A percentile compares a stretch with the other conserved stretches of the same genome.
phyloP scores from a whole-genome alignment of 306 rosid species.

The Lupinus albus region DNA sequence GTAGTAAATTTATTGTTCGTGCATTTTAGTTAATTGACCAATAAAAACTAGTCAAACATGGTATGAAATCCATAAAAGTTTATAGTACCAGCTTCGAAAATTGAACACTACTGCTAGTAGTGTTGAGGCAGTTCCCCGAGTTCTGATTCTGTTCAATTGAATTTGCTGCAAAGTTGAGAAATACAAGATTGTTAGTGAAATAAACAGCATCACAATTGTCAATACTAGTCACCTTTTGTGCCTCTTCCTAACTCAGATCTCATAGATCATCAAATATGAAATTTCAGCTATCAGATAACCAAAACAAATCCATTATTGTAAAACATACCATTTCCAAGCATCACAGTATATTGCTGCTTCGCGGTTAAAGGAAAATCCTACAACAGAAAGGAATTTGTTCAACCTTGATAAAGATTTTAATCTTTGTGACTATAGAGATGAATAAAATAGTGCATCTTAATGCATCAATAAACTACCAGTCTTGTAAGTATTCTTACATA shows the following conservation, averaged over 20 bases:
- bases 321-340: constrained; percentile 47
- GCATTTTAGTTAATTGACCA: constrained; percentile 19
- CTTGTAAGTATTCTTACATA: constrained; percentile 4
- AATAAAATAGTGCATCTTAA: constrained; percentile 25
- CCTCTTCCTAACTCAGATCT: constrained; percentile 41
- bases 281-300: constrained; percentile 27
- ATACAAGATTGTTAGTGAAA: constrained; percentile 30
- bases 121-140: constrained; percentile 23
- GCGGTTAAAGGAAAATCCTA: constrained; percentile 44
- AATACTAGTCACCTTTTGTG: constrained; percentile 22
- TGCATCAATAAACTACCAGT: background rate
- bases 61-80: constrained; percentile 1
- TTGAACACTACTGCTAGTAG: constrained; percentile 25
- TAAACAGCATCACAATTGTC: constrained; percentile 28
- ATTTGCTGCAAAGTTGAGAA: constrained; percentile 37
- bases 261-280: constrained; percentile 31
- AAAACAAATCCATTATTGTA: constrained; percentile 31
- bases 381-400: constrained; percentile 25
- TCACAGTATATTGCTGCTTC: constrained; percentile 33
- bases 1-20: constrained; percentile 8
- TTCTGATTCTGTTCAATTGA: constrained; percentile 38
- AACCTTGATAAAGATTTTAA: constrained; percentile 15
- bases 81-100: constrained; percentile 41
- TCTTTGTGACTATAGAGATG: constrained; percentile 16
- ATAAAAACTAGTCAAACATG: constrained; percentile 30